Base-by-base conservation (phyloP, 2,329 filamentous ascomycete species). In the Fusarium sp. region DNA sequence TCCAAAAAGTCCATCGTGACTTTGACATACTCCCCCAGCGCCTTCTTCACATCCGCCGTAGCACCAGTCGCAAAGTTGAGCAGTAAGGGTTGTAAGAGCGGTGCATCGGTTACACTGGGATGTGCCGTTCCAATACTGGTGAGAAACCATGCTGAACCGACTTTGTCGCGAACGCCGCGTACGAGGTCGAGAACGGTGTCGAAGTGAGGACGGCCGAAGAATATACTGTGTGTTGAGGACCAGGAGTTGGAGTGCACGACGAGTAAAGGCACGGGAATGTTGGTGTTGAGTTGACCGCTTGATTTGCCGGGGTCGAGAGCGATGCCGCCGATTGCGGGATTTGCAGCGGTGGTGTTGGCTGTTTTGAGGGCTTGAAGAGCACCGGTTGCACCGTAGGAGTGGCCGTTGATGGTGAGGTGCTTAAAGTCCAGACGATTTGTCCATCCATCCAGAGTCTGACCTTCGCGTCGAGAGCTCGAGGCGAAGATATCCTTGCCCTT, bases 241-340 rank as follows among this genome's bases (percentile, higher is more conserved):
- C 91, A 93, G 12, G 89, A 88, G 66, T 89, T 86, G 52, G 89
- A 91, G 80, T 93, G 88, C 42, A 92, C 82, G 33, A 92, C 82
- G 50, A 92, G 80, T 5, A 90, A 77, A 3, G 91, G 90, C 3
- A 90, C 87, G 35, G 83, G 75, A 68, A 92, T 84, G 44, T 90
- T 84, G 64, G 83, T 77, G 79, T 92, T 92, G 15, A 92, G 82
- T 1, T 84, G 87, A 1, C 91, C 91, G 68, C 87, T 90, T 4
- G 82, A 81, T 78, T 93, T 93, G 57, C 91, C 91, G 0, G 91
- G 90, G 77, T 93, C 91, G 35, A 93, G 84, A 54, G 89, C 84
- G 66, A 93, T 86, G 25, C 84, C 90, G 6, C 87, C 89, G 2
- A 85, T 83, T 68, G 90, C 86, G 0, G 61, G 76, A 73, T 65